phyloP scores from a whole-genome alignment of 805 yeast species.

The Cyberlindnera amylophila region DNA sequence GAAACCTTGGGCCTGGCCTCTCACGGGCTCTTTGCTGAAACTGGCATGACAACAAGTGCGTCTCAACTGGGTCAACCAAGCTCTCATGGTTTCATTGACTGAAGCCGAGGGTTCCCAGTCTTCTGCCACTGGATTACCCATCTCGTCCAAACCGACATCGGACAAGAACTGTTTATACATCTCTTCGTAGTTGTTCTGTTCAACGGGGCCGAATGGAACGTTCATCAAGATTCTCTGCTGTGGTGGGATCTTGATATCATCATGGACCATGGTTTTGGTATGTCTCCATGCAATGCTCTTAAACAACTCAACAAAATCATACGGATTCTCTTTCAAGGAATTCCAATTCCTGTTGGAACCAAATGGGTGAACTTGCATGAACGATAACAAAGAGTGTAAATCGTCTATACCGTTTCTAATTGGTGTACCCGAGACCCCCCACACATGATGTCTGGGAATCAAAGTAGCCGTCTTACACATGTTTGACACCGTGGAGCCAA shows the following conservation, averaged over 20 bases:
- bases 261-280: constrained; percentile 76
- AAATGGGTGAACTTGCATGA: constrained; percentile 67
- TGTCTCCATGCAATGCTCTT: constrained; percentile 63
- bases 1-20: constrained; percentile 12
- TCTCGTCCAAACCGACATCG: constrained; percentile 47
- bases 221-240: constrained; percentile 69
- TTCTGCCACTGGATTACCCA: constrained; percentile 43
- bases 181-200: constrained; percentile 76
- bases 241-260: constrained; percentile 73
- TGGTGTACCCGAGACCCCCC: constrained; percentile 98
- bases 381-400: constrained; percentile 65
- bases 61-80: constrained; percentile 67
- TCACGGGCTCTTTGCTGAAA: constrained; percentile 21
- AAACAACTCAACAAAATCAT: constrained; percentile 52
- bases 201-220: constrained; percentile 76
- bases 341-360: constrained; percentile 26
- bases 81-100: constrained; percentile 47
- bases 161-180: constrained; percentile 55
- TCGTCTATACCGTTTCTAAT: constrained; percentile 65
- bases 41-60: constrained; percentile 84
- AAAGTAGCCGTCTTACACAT: constrained; percentile 78
- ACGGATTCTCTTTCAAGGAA: constrained; percentile 7
- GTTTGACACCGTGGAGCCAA: constrained; percentile 64
- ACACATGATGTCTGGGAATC: constrained; percentile 81
- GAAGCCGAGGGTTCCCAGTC: constrained; percentile 46